Base-by-base conservation (phyloP, 148 eudicot genomes). In the Camellia granthamiana region DNA sequence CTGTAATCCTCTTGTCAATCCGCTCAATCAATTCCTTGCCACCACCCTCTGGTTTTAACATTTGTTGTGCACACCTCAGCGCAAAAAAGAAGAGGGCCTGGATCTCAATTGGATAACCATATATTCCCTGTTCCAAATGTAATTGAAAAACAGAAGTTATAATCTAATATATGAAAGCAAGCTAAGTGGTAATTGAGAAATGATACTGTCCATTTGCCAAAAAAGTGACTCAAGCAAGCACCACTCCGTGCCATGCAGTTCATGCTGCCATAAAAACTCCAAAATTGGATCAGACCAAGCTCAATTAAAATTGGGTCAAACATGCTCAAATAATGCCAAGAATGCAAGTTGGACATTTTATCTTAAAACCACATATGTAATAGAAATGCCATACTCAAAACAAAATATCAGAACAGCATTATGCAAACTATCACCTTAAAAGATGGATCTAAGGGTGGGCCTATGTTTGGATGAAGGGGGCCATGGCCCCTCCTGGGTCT, bases 61-160 rank as follows among this genome's bases (percentile, higher is more conserved):
- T 78, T 16, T 81, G 78, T 70, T 76, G 81, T 23, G 94, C 94
- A 75, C 89, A 84, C 77, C 91, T 90, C 71, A 91, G 77, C 0
- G 94, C 92, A 81, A 84, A 86, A 81, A 91, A 91, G 92, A 91
- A 91, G 49, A 91, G 90, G 69, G 94, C 86, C 83, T 91, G 92
- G 75, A 91, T 90, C 87, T 89, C 92, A 76, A 91, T 87, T 55
- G 92, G 94, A 81, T 90, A 89, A 1, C 92, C 92, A 72, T 89
- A 90, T 58, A 90, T 86, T 58, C 93, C 93, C 91, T 89, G 88
- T 75, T 66, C 76, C 82, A 68, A 74, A 30, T 30, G 38, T 0
- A 30, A 30, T 30, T 30, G 38, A 30, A 30, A 30, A 30, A 30
- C 38, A 47, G 23, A 62, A 62, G 6, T 16, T 16, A 49, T 46